Base-by-base conservation (phyloP, 768 basidiomycete species). In the Mycena filopes region DNA sequence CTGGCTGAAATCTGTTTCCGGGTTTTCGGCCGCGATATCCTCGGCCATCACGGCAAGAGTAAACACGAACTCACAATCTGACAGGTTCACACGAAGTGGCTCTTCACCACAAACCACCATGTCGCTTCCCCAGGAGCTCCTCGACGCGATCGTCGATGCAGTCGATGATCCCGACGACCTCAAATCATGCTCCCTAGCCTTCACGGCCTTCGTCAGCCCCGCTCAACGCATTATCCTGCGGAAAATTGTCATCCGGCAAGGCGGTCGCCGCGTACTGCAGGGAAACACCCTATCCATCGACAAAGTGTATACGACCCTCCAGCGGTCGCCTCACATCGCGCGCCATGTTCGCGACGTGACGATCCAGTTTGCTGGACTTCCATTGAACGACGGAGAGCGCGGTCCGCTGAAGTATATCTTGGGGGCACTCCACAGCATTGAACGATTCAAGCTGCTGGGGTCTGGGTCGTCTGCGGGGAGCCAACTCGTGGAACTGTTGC, bases 191-290 rank as follows among this genome's bases (percentile, higher is more conserved):
- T 42, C 55, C 11, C 43, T 56, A 13, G 41, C 43, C 3, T 56
- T 25, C 41, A 43, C 28, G 26, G 26, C 55, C 41, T 29, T 56
- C 16, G 55, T 43, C 18, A 20, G 41, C 26, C 13, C n/a, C 18
- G 42, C 43, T 21, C 55, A 56, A 41, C 55, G 55, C 11, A 29
- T 56, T 20, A 25, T 56, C 55, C 55, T 56, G 13, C 55, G 55
- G 6, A 43, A 40, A 3, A 40, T 56, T 26, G 10, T 9, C 12
- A 43, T 56, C 20, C 26, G 21, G 36, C 55, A 56, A 56, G n/a
- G 28, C 28, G 42, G 55, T 28, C 43, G 41, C 23, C 26, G 16
- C 33, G 6, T 25, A 21, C n/a, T 11, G 16, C 42, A 20, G 9
- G n/a, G n/a, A n/a, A 23, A 23, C 10, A 23, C 25, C 23, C 20